A percentile compares a stretch with the other conserved stretches of the same genome.
Evolutionary conservation across 2,329 filamentous ascomycete genomes (phyloP).

Genomic region (Cercospora sp.): DNA sequence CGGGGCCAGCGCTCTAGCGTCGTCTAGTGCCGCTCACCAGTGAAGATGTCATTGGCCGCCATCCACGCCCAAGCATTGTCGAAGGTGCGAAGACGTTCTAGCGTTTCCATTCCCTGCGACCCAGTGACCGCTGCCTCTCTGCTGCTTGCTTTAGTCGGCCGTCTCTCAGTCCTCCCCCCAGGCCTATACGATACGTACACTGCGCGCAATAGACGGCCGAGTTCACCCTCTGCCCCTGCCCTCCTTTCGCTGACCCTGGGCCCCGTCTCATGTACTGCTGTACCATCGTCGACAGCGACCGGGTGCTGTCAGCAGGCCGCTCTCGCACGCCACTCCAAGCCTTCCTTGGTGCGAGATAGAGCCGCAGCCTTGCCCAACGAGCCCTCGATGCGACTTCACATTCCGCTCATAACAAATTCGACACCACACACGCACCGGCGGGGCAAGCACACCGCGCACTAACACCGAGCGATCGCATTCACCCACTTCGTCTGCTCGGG

Average conservation of each 20-base stretch:
- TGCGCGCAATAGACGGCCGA: background rate
- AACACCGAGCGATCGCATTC: background rate
- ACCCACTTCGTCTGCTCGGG: background rate
- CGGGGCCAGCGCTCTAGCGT: background rate
- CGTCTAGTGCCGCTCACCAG: background rate
- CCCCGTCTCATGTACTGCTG: conserved; percentile 5
- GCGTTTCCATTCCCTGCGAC: conserved; percentile 6
- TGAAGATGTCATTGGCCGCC: background rate
- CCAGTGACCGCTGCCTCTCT: conserved; percentile 4
- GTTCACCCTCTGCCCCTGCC: background rate
- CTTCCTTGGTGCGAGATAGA: background rate
- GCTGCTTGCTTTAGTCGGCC: background rate
- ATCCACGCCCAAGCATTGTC: conserved; percentile 1
- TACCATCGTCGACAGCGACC: background rate
- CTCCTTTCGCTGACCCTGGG: background rate
- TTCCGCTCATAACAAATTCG: conserved; percentile 7
- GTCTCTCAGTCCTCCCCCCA: background rate
- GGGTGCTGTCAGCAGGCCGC: background rate
- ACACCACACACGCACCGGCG: conserved; percentile 2
- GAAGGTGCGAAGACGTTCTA: conserved; percentile 9
- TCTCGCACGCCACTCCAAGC: background rate
- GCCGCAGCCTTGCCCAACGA: conserved; percentile 3
- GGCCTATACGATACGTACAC: background rate
- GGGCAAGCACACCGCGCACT: background rate
- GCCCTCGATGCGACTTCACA: conserved; percentile 1